Base-by-base conservation (phyloP, 2,329 filamentous ascomycete species). In the Ophiostoma fasciatum region DNA sequence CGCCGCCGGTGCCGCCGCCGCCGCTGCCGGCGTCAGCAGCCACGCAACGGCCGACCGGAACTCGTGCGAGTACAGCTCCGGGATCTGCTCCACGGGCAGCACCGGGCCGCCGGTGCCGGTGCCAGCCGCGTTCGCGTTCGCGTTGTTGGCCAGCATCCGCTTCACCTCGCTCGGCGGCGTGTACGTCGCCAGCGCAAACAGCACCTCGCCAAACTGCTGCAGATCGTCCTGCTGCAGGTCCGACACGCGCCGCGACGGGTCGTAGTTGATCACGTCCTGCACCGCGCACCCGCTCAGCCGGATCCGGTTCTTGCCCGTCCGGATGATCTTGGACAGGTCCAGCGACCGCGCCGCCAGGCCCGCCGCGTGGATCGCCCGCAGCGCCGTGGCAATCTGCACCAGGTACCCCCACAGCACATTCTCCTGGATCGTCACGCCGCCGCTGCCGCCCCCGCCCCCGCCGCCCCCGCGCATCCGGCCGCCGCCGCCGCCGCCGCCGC, bases 211-310 rank as follows among this genome's bases (percentile, higher is more conserved):
- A 35, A 98, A 80, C 40, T 83, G 79, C 42, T 79, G 62, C 17
- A 98, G 71, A 49, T 98, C 90, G 45, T 92, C 82, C 47, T 84
- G 76, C 52, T 98, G 90, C 1, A 90, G 65, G 26, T 96, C 84
- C 14, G 70, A 57, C 2, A 88, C 48, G 3, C 78, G 66, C 18
- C 74, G 72, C 34, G 74, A 67, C 22, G 68, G 63, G 35, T 94
- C 87, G 49, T 75, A 84, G 41, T 92, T 78, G 14, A 93, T 71
- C 23, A 98, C 84, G 51, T 98, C 90, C 41, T 94, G 64, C 22
- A 98, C 78, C 2, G 78, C 81, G 55, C 88, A 96, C 13, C 81
- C 85, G 49, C 82, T 88, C 28, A 98, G 64, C 22, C 88, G 78
- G 43, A 98, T 74, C 22, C 87, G 79, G 51, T 88, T 90, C 58